These are phyloP conservation scores for Xylariaceae sp. DNA, from an alignment of 2,329 filamentous ascomycete genomes.

Conservation along the genomic window DNA sequence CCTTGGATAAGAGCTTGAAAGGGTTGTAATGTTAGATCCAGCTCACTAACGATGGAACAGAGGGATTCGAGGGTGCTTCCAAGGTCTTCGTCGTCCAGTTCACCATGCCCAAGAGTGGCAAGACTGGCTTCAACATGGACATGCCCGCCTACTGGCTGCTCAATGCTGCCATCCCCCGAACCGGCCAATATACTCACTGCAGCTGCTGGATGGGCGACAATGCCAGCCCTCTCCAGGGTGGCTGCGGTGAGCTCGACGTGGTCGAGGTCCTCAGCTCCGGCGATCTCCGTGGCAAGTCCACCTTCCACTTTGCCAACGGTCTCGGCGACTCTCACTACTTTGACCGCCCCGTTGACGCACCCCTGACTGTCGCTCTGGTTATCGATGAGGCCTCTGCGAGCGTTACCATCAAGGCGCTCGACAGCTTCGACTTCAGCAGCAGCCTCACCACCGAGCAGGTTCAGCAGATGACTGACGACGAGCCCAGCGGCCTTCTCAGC, in stretches of 20 bases:
- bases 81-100: conserved; percentile 73
- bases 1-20: neutral
- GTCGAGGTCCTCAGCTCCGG: conserved; percentile 65
- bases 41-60: conserved; percentile 32
- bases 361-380: conserved; percentile 60
- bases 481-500: conserved; percentile 23
- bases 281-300: conserved; percentile 62
- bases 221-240: conserved; percentile 29
- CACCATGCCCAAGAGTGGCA: conserved; percentile 60
- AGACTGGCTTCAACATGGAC: conserved; percentile 50
- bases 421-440: conserved; percentile 36
- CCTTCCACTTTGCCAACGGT: conserved; percentile 58
- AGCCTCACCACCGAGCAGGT: conserved; percentile 37
- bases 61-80: conserved; percentile 64
- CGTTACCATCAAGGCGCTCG: conserved; percentile 52
- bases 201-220: conserved; percentile 59
- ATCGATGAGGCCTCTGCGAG: conserved; percentile 47
- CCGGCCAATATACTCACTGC: conserved; percentile 64
- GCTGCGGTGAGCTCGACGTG: conserved; percentile 72
- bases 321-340: conserved; percentile 70
- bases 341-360: conserved; percentile 51
- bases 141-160: conserved; percentile 74
- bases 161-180: conserved; percentile 66
- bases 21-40: neutral
- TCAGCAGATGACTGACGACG: conserved; percentile 26